Evolutionary conservation across 768 basidiomycete species (phyloP).

Genomic region (Pulveroboletus sp.): DNA sequence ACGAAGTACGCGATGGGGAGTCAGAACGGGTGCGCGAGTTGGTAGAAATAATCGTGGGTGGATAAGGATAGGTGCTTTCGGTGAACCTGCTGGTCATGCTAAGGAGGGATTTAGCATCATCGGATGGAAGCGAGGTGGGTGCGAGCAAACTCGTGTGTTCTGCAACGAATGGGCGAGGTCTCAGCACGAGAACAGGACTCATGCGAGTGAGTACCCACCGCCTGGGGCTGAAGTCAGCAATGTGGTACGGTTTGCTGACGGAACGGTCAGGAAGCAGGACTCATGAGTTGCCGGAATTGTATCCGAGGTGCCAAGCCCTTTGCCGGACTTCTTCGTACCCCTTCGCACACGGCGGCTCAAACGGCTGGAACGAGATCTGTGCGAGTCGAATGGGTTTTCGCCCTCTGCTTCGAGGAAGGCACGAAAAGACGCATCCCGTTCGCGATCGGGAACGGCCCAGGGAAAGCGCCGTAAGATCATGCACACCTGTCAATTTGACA

Average conservation of each 20-base stretch:
- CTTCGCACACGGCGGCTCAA: slow-evolving; percentile 5
- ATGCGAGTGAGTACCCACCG: slow-evolving; percentile 19
- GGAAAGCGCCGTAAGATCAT: slow-evolving; percentile 97
- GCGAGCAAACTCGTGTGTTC: slow-evolving; percentile 12
- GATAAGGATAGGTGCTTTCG: slow-evolving; percentile 26
- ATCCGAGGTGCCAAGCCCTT: background rate
- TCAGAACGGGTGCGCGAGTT: slow-evolving; percentile 18
- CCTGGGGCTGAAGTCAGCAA: slow-evolving; percentile 6
- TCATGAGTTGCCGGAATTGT: background rate
- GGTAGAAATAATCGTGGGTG: slow-evolving; percentile 16
- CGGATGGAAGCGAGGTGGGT: slow-evolving; percentile 16
- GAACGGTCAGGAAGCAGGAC: slow-evolving; percentile 2
- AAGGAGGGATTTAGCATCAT: slow-evolving; percentile 27
- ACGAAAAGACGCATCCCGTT: slow-evolving; percentile 86
- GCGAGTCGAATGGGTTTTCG: slow-evolving; percentile 49
- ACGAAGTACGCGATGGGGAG: slow-evolving; percentile 14
- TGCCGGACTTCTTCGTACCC: slow-evolving; percentile 4
- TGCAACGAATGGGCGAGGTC: slow-evolving; percentile 5
- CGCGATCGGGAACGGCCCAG: slow-evolving; percentile 96
- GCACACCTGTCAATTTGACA: slow-evolving; percentile 41
- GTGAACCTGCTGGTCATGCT: slow-evolving; percentile 27
- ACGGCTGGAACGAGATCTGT: slow-evolving; percentile 16
- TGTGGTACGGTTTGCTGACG: background rate
- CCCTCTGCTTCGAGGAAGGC: slow-evolving; percentile 93
- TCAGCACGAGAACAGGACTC: slow-evolving; percentile 10